Percentiles rank a stretch among this genome's conserved stretches.
These are phyloP conservation scores for Leersia perrieri DNA, from an alignment of 176 grass and related monocot species.

Conservation along the genomic window DNA sequence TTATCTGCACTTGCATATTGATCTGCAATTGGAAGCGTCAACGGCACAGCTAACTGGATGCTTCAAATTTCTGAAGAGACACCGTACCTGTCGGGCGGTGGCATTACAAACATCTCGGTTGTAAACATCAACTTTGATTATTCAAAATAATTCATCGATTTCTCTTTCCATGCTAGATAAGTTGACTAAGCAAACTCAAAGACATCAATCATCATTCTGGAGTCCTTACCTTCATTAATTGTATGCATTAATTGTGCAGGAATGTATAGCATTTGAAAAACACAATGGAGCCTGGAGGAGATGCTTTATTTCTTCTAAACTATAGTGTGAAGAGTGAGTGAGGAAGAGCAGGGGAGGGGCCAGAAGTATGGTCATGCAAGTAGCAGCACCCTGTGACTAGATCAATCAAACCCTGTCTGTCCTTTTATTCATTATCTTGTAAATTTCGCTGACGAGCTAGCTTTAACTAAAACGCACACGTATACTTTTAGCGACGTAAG, in stretches of 20 bases:
- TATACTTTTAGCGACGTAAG: background rate
- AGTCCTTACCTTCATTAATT: conserved; percentile 3
- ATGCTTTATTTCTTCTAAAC: background rate
- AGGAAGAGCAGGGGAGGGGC: background rate
- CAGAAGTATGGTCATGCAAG: background rate
- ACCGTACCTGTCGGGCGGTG: background rate
- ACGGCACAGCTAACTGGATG: background rate
- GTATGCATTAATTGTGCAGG: background rate
- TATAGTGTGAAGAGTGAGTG: background rate
- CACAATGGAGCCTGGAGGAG: background rate
- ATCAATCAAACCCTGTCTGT: background rate
- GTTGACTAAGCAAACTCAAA: conserved; percentile 11
- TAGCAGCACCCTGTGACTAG: background rate
- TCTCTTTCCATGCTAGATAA: background rate
- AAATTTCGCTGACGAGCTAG: background rate
- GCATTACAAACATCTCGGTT: conserved; percentile 15
- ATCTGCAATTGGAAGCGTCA: background rate
- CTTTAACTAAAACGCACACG: background rate
- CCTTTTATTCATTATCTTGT: background rate
- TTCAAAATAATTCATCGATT: background rate
- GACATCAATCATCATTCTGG: background rate
- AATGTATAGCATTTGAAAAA: conserved; percentile 15
- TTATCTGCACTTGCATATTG: conserved; percentile 7
- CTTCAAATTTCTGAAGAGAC: background rate
- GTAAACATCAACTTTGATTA: background rate